Percentiles rank a stretch among this genome's conserved stretches.
Evolutionary conservation across 2,329 filamentous ascomycete genomes (phyloP).

Genomic region (Colletotrichum acutatum): DNA sequence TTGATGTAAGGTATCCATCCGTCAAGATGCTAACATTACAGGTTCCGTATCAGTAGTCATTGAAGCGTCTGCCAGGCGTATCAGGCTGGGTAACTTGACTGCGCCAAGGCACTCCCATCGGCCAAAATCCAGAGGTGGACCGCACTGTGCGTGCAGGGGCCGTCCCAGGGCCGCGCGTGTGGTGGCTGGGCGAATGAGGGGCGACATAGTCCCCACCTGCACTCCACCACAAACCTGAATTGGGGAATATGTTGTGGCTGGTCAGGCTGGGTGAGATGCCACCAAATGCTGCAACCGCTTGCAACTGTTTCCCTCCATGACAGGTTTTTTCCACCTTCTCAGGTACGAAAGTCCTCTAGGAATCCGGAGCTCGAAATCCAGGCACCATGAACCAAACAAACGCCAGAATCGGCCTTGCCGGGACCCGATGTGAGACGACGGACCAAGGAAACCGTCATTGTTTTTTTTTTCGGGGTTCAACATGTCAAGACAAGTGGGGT

Average conservation of each 20-base stretch:
- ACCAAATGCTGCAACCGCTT: not conserved
- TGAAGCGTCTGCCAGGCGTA: not conserved
- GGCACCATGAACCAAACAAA: constrained; percentile 16
- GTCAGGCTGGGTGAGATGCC: constrained; percentile 21
- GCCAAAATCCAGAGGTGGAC: not conserved
- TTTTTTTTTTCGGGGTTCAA: not conserved
- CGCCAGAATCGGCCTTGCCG: constrained; percentile 3
- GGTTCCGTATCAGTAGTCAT: not conserved
- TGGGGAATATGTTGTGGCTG: constrained; percentile 34
- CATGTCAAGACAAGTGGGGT: not conserved
- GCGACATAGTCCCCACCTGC: not conserved
- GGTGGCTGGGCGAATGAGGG: constrained; percentile 35
- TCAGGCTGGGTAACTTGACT: not conserved
- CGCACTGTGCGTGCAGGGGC: constrained; percentile 32
- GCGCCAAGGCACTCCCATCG: constrained; percentile 4
- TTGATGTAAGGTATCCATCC: not conserved
- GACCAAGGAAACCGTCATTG: not conserved
- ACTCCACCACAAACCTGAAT: constrained; percentile 9
- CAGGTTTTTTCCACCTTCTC: not conserved
- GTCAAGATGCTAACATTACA: not conserved
- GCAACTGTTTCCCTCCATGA: not conserved
- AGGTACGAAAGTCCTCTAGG: not conserved
- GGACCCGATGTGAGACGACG: constrained; percentile 4
- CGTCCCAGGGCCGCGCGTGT: constrained; percentile 33
- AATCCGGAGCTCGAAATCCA: not conserved